Conservation (phyloP, 257 asterid species). For the Plantago major region DNA sequence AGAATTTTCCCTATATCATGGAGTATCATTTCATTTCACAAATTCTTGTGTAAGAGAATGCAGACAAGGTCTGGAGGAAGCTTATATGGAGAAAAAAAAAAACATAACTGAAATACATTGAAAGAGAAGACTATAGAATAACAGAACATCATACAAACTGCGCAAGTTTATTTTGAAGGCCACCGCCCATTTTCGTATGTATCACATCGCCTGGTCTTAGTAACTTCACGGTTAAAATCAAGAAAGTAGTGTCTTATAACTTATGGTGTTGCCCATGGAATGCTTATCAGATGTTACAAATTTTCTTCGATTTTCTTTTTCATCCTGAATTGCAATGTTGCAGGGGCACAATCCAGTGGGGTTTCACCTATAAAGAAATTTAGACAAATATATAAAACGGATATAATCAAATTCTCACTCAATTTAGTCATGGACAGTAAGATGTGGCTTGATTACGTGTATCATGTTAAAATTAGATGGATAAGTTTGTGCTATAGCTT, state of each 20-base stretch:
- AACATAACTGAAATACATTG: conserved; percentile 4
- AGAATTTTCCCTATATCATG: too few relatives aligned
- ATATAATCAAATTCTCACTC: conserved; percentile 4
- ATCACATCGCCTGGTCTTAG: conserved; percentile 18
- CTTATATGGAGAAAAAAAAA: background rate
- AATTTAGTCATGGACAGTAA: conserved; percentile 6
- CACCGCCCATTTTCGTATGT: conserved; percentile 4
- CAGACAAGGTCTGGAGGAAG: conserved; percentile 4
- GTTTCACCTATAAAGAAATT: conserved; percentile 67
- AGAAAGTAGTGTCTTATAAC: conserved; percentile 16
- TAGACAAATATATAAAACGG: conserved; percentile 3
- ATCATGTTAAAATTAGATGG: conserved; percentile 3
- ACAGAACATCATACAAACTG: conserved; percentile 16
- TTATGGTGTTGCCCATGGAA: conserved; percentile 22
- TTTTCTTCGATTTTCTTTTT: conserved; percentile 68
- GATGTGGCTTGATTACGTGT: conserved; percentile 7
- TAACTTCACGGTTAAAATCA: conserved; percentile 27
- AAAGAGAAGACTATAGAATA: conserved; percentile 8
- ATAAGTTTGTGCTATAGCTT: background rate
- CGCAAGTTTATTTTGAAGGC: conserved; percentile 16
- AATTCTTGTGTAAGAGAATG: conserved; percentile 4
- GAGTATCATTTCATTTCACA: too few relatives aligned
- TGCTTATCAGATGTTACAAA: conserved; percentile 20
- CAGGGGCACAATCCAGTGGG: conserved; percentile 96
- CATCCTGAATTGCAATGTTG: conserved; percentile 88